Conservation (phyloP, 306 rosid genomes). For the Gastrolobium bilobum region DNA sequence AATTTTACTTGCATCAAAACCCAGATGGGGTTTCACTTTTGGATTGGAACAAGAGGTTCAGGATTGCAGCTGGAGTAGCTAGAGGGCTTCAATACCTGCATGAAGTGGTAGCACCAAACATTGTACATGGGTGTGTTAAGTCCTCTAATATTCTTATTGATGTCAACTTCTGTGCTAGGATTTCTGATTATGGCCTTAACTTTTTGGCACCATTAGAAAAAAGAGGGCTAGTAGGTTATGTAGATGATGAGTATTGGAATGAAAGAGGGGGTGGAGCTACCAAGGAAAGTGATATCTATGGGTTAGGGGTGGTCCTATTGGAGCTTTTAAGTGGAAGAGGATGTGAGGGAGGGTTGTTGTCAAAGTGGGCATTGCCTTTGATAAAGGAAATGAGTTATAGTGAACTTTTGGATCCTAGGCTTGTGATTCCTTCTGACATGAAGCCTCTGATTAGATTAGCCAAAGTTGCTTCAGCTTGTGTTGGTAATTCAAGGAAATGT, state of each 20-base stretch:
- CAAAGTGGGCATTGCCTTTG: slow-evolving; percentile 87
- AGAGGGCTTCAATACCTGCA: slow-evolving; percentile 85
- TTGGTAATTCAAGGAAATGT: slow-evolving; percentile 77
- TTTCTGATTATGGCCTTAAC: slow-evolving; percentile 74
- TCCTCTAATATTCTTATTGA: slow-evolving; percentile 76
- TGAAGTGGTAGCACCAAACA: slow-evolving; percentile 73
- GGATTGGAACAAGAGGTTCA: slow-evolving; percentile 70
- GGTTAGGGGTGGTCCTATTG: slow-evolving; percentile 82
- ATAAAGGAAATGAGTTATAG: slow-evolving; percentile 64
- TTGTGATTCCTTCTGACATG: slow-evolving; percentile 60
- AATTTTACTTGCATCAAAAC: slow-evolving; percentile 75
- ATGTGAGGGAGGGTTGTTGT: slow-evolving; percentile 71
- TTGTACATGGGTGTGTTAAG: slow-evolving; percentile 87
- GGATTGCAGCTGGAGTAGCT: slow-evolving; percentile 82
- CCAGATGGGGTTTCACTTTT: slow-evolving; percentile 66
- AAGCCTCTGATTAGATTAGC: slow-evolving; percentile 71
- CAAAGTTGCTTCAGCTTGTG: slow-evolving; percentile 88
- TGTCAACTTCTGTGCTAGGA: slow-evolving; percentile 59
- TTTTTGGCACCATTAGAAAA: slow-evolving; percentile 67
- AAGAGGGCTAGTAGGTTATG: slow-evolving; percentile 65
- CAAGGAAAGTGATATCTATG: slow-evolving; percentile 87
- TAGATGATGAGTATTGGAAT: slow-evolving; percentile 77
- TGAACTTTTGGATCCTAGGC: slow-evolving; percentile 76
- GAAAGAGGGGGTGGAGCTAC: slow-evolving; percentile 51
- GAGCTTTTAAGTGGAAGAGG: slow-evolving; percentile 86